Percentiles rank a stretch among this genome's conserved stretches.
Conservation (phyloP, 345 rosid species). For the Boechera stricta region DNA sequence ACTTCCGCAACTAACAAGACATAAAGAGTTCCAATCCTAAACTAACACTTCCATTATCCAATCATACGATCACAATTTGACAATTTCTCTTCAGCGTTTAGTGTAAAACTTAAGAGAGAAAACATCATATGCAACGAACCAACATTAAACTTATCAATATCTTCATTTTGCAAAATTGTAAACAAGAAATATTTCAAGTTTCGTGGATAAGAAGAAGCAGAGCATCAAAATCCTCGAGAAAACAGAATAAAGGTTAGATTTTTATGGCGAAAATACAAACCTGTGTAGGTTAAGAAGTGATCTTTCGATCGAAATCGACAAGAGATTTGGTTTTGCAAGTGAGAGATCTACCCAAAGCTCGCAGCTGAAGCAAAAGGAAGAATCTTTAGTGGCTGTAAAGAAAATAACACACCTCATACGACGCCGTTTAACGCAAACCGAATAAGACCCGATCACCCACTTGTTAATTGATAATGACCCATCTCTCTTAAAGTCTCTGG, state of each 20-base stretch:
- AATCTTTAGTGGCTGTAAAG: slow-evolving; percentile 18
- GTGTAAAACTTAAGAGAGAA: background rate
- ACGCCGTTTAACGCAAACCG: slow-evolving; percentile 19
- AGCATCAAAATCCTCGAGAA: slow-evolving; percentile 1
- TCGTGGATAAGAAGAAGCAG: background rate
- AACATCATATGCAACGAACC: background rate
- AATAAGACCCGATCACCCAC: slow-evolving; percentile 29
- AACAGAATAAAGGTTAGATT: background rate
- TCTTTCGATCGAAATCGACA: background rate
- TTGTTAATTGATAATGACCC: slow-evolving; percentile 10
- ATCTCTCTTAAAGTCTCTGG: slow-evolving; percentile 9
- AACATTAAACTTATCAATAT: slow-evolving; percentile 8
- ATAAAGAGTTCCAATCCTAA: slow-evolving; percentile 20
- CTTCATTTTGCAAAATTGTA: background rate
- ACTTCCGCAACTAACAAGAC: background rate
- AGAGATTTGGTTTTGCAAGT: slow-evolving; percentile 1
- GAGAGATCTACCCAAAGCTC: slow-evolving; percentile 48
- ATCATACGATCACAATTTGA: slow-evolving; percentile 5
- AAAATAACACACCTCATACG: slow-evolving; percentile 10
- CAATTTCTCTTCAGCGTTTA: background rate
- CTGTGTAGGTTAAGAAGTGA: background rate
- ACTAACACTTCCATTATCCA: background rate
- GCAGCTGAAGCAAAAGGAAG: slow-evolving; percentile 33
- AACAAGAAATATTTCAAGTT: background rate
- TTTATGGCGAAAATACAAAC: background rate